These are phyloP conservation scores for Cardiospermum halicacabum DNA, from an alignment of 345 rosid genomes.

Conservation along the genomic window DNA sequence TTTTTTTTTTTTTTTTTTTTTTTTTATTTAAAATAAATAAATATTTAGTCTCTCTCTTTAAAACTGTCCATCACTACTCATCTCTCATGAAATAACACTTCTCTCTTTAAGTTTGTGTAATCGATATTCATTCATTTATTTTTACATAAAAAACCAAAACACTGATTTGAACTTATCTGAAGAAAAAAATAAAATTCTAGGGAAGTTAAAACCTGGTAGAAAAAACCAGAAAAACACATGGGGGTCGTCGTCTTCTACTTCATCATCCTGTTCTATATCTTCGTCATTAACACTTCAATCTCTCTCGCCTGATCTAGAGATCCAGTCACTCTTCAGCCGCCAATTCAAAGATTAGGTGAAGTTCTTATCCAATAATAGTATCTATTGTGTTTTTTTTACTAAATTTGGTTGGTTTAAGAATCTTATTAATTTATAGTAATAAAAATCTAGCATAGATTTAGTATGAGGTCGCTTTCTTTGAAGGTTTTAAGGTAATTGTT, in stretches of 20 bases:
- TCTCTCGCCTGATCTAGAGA: background rate
- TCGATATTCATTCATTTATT: too few relatives aligned
- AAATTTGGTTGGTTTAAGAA: background rate
- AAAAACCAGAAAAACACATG: constrained; percentile 23
- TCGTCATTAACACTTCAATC: too few relatives aligned
- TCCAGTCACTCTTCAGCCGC: background rate
- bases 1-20: constrained; percentile 15
- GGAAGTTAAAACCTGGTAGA: constrained; percentile 20
- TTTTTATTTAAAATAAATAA: constrained; percentile 18
- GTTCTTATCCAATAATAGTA: background rate
- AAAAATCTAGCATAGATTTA: background rate
- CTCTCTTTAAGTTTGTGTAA: constrained; percentile 24
- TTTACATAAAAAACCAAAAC: constrained; percentile 36
- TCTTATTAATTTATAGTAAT: background rate
- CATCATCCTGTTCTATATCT: too few relatives aligned
- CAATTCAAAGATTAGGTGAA: background rate
- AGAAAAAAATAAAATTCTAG: constrained; percentile 19
- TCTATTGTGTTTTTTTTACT: background rate
- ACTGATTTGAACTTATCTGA: constrained; percentile 33
- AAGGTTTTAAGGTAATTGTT: background rate
- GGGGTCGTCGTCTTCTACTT: too few relatives aligned
- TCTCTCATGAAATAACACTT: background rate
- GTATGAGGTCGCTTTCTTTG: constrained; percentile 19
- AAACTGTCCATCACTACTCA: constrained; percentile 11
- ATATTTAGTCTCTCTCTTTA: constrained; percentile 30